These are phyloP conservation scores for Trichoderma sp. DNA, from an alignment of 2,329 filamentous ascomycete genomes.

Conservation along the genomic window DNA sequence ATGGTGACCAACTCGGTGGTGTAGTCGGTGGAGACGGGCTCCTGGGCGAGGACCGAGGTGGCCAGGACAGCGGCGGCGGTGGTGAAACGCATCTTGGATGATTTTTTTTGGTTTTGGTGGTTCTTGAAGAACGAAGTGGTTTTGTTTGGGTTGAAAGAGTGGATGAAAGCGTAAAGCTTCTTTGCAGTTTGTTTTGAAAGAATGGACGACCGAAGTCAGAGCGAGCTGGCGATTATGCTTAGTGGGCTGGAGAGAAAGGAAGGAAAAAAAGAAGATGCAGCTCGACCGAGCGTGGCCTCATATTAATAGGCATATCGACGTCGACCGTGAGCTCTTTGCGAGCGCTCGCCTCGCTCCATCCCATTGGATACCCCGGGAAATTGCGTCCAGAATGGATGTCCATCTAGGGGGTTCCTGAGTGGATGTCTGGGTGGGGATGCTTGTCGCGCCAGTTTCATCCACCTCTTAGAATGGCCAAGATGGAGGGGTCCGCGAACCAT, in stretches of 20 bases:
- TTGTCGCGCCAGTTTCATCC: conserved; percentile 28
- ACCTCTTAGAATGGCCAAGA: conserved; percentile 18
- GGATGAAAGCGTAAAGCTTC: conserved; percentile 42
- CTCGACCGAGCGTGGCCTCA: conserved; percentile 43
- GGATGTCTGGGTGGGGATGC: conserved; percentile 26
- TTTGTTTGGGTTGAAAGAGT: conserved; percentile 40
- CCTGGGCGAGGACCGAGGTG: conserved; percentile 36
- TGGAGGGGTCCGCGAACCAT: conserved; percentile 16
- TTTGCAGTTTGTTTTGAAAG: conserved; percentile 47
- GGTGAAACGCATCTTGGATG: conserved; percentile 66
- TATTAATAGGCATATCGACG: conserved; percentile 50
- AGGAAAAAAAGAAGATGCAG: conserved; percentile 31
- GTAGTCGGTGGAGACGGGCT: conserved; percentile 55
- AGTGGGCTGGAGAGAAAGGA: conserved; percentile 48
- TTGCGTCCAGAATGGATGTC: conserved; percentile 31
- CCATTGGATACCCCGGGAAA: conserved; percentile 32
- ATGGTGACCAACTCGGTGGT: conserved; percentile 62
- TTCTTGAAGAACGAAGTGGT: conserved; percentile 38
- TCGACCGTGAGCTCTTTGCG: conserved; percentile 23
- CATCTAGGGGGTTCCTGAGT: conserved; percentile 27
- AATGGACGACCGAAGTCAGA: conserved; percentile 63
- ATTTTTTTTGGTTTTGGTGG: conserved; percentile 37
- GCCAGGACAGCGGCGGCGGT: conserved; percentile 53
- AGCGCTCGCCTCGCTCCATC: conserved; percentile 7
- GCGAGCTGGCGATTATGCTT: conserved; percentile 48